Base-by-base conservation (phyloP, 2,329 filamentous ascomycete genomes). In the Zasmidium citrigriseum region DNA sequence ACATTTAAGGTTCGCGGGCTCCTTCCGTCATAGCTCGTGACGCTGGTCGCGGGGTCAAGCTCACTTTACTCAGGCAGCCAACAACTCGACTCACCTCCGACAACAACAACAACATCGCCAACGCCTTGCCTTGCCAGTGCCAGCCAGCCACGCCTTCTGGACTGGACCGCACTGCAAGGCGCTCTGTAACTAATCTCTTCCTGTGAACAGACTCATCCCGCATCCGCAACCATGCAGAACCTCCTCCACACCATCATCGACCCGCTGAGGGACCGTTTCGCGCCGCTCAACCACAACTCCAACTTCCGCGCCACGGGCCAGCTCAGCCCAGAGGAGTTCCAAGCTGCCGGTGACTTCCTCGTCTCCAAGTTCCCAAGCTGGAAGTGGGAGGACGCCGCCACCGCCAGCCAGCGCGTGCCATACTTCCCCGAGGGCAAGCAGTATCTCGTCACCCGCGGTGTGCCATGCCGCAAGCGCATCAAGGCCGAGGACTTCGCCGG, bases 321-420 rank as follows among this genome's bases (percentile, higher is more conserved):
- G 79, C 95, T 99, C 77, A 98, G 93, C 0, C 93, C 93, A 18
- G 93, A 97, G 72, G 95, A 99, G 82, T 99, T 99, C 76, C 83
- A 97, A 52, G 89, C 90, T 3, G 95, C 95, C 2, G 95, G 95
- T 68, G 95, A 99, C 80, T 99, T 98, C 75, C 87, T 99, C 38
- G 93, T 96, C 71, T 96, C 96, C 86, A 98, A 97, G 81, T 99
- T 99, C 78, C 95, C 93, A 9, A 96, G 93, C 58, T 99, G 95
- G 95, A 89, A 91, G 51, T 99, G 95, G 95, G 87, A 89, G 65
- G 91, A 95, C 69, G 93, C 93, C 66, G 90, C 93, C 55, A 86
- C 87, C n/a, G 85, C 88, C 1, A 83, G 85, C 61, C 90, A 91
- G 74, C 89, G 92, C 63, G 90, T 90, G 55, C 80, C 82, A 64